Base-by-base conservation (phyloP, 768 basidiomycete genomes). In the Termitomyces sp. region DNA sequence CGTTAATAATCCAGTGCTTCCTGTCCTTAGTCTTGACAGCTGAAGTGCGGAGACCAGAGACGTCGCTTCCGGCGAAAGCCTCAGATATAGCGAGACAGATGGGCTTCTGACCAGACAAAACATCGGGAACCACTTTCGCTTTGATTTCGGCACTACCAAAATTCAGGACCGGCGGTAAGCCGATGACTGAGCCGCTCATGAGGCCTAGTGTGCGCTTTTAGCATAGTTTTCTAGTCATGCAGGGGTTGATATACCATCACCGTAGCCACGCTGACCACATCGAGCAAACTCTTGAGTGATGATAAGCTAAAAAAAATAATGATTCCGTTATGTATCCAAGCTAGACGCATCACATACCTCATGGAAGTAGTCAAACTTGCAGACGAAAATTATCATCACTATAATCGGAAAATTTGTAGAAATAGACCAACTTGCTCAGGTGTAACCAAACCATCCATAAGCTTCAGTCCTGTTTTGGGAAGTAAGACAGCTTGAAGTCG, bases 41-140 rank as follows among this genome's bases (percentile, higher is more conserved):
- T 4, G 80, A 81, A 3, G 90, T 92, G 63, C 77, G 78, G 61
- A 95, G 67, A 26, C 92, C 89, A 52, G 78, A 68, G 16, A 94
- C 92, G 63, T 96, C 93, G 62, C 84, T 86, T 53, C 89, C 92
- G 2, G 92, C 92, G 58, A 88, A 90, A 0, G 93, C 92, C 70
- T 97, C 94, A 35, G 88, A 87, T 58, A 95, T 91, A 42, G 94
- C 94, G 16, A 95, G 75, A 60, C 85, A 88, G 61, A 95, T 90
- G 63, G 83, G 85, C 73, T 88, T 91, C 74, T 86, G 81, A 22
- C 86, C 88, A 48, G 80, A 75, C 35, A 92, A 74, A 3, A 90
- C 79, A 56, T 89, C 88, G 12, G 83, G 81, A 13, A 88, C 66
- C 59, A 87, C 75, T 66, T 75, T 81, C 20, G 76, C 73, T 67